Conservation (phyloP, 163 green algal genomes). For the Chlorella variabilis region DNA sequence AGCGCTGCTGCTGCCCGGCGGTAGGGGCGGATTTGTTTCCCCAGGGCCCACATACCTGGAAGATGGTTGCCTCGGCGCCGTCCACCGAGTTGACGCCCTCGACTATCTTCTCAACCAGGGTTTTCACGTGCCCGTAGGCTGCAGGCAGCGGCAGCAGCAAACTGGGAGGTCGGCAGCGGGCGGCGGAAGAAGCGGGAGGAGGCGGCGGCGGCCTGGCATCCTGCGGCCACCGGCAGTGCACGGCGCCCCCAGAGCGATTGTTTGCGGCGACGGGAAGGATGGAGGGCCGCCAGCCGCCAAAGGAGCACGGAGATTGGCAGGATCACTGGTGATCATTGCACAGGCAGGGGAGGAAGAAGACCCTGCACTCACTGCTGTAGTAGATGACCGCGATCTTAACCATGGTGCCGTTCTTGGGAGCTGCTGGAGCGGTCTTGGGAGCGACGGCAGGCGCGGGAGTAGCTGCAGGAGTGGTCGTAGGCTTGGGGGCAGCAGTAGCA, state of each 20-base stretch:
- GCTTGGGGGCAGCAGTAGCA: neutral
- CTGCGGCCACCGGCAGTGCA: too few species aligned
- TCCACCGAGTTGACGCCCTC: slow-evolving; percentile 74
- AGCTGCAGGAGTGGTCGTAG: neutral
- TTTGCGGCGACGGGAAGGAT: too few species aligned
- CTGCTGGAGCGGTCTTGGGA: neutral
- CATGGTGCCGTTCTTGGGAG: neutral
- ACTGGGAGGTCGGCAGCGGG: neutral
- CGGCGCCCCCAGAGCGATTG: too few species aligned
- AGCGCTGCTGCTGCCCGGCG: too few species aligned
- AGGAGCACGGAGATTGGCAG: too few species aligned
- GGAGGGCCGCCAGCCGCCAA: too few species aligned
- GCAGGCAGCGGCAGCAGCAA: neutral
- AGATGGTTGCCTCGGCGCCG: slow-evolving; percentile 76
- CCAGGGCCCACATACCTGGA: too few species aligned
- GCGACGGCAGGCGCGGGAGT: neutral
- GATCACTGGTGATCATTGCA: too few species aligned
- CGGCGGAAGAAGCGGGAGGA: too few species aligned
- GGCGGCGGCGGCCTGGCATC: too few species aligned
- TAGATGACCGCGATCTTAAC: slow-evolving; percentile 48
- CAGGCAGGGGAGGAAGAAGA: neutral
- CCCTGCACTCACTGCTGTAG: slow-evolving; percentile 40
- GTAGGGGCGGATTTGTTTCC: too few species aligned
- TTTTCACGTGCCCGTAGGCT: neutral
- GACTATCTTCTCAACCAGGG: slow-evolving; percentile 57